Base-by-base conservation (phyloP, 805 yeast genomes). In the Candida multigemmis region DNA sequence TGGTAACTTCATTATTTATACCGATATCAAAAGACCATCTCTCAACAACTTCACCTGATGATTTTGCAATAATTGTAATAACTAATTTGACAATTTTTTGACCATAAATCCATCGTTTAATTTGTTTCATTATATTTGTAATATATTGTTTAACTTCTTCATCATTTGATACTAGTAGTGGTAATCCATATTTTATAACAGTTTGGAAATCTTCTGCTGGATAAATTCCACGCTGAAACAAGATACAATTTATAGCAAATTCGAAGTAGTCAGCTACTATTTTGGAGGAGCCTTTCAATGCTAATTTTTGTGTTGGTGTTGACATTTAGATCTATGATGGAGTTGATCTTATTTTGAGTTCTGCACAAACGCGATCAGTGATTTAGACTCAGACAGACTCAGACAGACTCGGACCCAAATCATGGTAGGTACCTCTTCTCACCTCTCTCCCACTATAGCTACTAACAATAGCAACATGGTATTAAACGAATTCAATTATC, bases 141-240 rank as follows among this genome's bases (percentile, higher is more conserved):
- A 87, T 71, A 45, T 87, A 87, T 1, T 53, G 52, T 41, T 71
- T 74, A 27, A 89, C 77, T 22, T 83, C 94, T 22, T 77, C 81
- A 44, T 85, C 93, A 11, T 66, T 67, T 3, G 83, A 72, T 15
- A 79, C 70, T 22, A 87, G 59, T 53, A 87, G 54, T 31, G 77
- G 79, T 30, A 87, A 52, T 12, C 83, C 95, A 51, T 84, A 89
- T 46, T 84, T 85, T 40, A 71, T 68, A 3, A 83, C 85, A 2
- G 77, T 64, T 27, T 68, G 68, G 52, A 89, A 87, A 46, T 85
- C 94, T 35, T 82, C 93, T 3, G 82, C 66, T 0, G 95, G 94
- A 42, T 87, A 87, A 12, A 87, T 76, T 0, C 94, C 94, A 27
- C 97, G 59, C 49, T 89, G 96, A 48, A 79, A 87, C 4, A 89